phyloP scores from a whole-genome alignment of 2,329 filamentous ascomycete genomes.

The Acephala macrosclerotiorum region DNA sequence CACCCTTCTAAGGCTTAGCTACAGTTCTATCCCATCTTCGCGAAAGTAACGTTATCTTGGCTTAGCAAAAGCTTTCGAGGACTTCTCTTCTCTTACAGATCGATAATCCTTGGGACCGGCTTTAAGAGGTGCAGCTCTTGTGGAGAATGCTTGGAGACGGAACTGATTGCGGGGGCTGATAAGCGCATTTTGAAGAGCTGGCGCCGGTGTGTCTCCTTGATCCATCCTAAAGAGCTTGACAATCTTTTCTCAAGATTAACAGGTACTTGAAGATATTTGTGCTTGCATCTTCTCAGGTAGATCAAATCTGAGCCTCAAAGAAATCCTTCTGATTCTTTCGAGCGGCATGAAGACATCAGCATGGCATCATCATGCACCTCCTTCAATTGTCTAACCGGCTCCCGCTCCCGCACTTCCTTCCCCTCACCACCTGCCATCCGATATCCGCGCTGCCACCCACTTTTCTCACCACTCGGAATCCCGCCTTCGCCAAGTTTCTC shows the following conservation, averaged over 20 bases:
- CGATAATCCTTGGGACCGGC: not conserved
- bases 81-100: not conserved
- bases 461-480: not conserved
- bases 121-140: too few species aligned
- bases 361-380: not conserved
- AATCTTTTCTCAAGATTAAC: not conserved
- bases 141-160: not conserved
- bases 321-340: too few species aligned
- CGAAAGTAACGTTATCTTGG: not conserved
- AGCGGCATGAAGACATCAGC: too few species aligned
- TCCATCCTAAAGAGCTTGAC: not conserved
- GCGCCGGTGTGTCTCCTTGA: not conserved
- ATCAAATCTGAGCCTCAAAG: not conserved
- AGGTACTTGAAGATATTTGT: not conserved
- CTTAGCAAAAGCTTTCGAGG: conserved; percentile 3
- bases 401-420: not conserved
- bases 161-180: not conserved
- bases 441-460: not conserved
- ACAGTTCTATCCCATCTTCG: not conserved
- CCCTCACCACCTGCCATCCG: not conserved
- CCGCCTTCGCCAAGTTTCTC: not conserved
- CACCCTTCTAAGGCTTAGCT: not conserved
- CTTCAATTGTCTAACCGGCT: not conserved
- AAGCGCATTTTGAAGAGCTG: not conserved
- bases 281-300: too few species aligned